Base-by-base conservation (phyloP, 2,329 filamentous ascomycete species). In the Neonectria faginata region DNA sequence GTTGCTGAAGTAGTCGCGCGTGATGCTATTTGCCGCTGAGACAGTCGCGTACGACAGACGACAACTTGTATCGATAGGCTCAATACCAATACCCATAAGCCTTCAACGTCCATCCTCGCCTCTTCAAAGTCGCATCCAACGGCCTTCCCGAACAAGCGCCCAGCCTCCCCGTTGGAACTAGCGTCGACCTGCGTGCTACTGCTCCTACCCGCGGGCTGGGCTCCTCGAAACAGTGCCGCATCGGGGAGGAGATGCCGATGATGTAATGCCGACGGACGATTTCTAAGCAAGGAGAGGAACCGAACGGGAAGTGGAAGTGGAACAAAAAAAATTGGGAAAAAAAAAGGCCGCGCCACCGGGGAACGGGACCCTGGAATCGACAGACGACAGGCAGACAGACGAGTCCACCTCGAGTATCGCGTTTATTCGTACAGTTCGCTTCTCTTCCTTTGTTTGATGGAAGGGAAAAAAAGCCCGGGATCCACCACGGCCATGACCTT, bases 231-330 rank as follows among this genome's bases (percentile, higher is more conserved):
- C 41, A 20, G 55, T 64, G 48, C 67, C 65, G 67, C 56, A 66
- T 71, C 55, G 58, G 67, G 69, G 48, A 56, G 60, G 60, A 59
- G 61, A 58, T 60, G 59, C 69, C 67, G 64, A 73, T 73, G 67
- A 65, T 71, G 72, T 66, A 68, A 73, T 73, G 65, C 68, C 68
- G 68, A 63, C 16, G 47, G 55, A 44, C 68, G 71, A 73, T 73
- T 73, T 73, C 71, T 73, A 73, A 73, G 71, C 71, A 73, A 12
- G 10, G 33, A 12, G 5, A 12, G 25, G 31, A 36, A 36, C 31
- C 10, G 11, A 11, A 36, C 25, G 25, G 25, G 25, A 25, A 25
- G 25, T 25, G 25, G 25, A 25, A 25, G 25, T 25, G 12, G 31
- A 14, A 10, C 9, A 10, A 36, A 36, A 36, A 36, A 25, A 45